Conservation (phyloP, 495 filamentous ascomycete species). For the Neurospora africana region DNA sequence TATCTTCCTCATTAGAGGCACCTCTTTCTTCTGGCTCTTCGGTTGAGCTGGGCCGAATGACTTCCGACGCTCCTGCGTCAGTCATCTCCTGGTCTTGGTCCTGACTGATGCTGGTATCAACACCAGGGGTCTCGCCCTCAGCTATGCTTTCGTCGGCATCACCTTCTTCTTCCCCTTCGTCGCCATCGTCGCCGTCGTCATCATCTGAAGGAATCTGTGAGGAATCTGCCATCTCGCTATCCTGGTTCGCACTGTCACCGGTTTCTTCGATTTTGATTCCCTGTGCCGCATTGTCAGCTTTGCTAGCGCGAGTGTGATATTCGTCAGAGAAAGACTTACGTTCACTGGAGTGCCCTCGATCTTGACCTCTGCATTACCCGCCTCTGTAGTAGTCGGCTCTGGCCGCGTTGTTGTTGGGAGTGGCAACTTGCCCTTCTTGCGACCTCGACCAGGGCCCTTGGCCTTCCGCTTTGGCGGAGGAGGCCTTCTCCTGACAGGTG, state of each 20-base stretch:
- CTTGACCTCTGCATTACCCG: constrained; percentile 7
- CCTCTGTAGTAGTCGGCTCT: constrained; percentile 23
- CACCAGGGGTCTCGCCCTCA: constrained; percentile 21
- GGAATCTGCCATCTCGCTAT: constrained; percentile 43
- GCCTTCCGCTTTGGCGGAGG: constrained; percentile 69
- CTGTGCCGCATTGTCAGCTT: constrained; percentile 9
- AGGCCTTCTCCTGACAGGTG: constrained; percentile 45
- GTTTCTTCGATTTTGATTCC: constrained; percentile 31
- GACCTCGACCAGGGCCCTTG: constrained; percentile 55
- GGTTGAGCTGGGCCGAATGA: constrained; percentile 12
- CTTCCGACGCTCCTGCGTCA: constrained; percentile 16
- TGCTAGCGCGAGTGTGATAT: neutral
- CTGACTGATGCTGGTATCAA: constrained; percentile 14
- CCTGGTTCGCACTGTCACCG: constrained; percentile 27
- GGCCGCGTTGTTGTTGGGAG: constrained; percentile 9
- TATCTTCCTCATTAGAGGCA: constrained; percentile 13
- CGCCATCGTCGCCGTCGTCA: constrained; percentile 38
- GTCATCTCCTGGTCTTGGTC: constrained; percentile 17
- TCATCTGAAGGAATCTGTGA: constrained; percentile 48
- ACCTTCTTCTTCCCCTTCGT: constrained; percentile 29
- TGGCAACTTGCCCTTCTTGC: constrained; percentile 54
- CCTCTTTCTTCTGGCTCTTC: constrained; percentile 18
- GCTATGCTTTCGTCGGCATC: constrained; percentile 27
- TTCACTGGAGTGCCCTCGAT: constrained; percentile 22
- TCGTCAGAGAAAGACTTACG: constrained; percentile 11